phyloP scores from a whole-genome alignment of 495 filamentous ascomycete genomes.

The Extremus antarcticus region DNA sequence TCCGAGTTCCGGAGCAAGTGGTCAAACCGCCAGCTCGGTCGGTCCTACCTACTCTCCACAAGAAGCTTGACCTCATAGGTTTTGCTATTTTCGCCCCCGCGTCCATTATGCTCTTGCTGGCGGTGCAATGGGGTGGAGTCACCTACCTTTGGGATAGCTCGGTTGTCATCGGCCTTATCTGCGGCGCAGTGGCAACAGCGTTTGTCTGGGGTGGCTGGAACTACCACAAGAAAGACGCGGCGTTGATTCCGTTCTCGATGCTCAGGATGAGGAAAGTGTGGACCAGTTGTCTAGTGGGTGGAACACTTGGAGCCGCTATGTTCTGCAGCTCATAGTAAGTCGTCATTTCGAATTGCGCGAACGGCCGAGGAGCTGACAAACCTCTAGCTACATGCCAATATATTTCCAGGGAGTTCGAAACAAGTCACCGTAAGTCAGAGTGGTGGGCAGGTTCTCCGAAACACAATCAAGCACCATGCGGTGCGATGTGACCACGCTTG shows the following conservation, averaged over 20 bases:
- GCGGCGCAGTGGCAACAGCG: slow-evolving; percentile 36
- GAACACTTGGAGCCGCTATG: slow-evolving; percentile 18
- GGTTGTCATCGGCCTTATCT: slow-evolving; percentile 40
- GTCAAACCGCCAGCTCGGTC: slow-evolving; percentile 30
- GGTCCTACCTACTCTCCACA: slow-evolving; percentile 15
- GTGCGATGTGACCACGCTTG: no score
- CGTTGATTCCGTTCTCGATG: slow-evolving; percentile 39
- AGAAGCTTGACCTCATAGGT: slow-evolving; percentile 37
- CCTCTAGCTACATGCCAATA: slow-evolving; percentile 8
- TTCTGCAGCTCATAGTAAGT: slow-evolving; percentile 13
- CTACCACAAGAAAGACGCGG: slow-evolving; percentile 36
- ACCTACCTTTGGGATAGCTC: slow-evolving; percentile 37
- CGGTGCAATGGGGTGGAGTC: slow-evolving; percentile 37
- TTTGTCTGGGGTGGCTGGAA: slow-evolving; percentile 40
- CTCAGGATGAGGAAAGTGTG: slow-evolving; percentile 25
- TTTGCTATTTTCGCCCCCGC: slow-evolving; percentile 37
- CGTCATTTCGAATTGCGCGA: neutral
- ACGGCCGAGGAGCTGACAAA: neutral
- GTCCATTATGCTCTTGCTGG: slow-evolving; percentile 40
- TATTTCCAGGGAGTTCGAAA: slow-evolving; percentile 12
- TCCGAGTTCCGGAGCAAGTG: slow-evolving; percentile 38
- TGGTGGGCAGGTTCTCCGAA: no score
- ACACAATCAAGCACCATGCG: no score
- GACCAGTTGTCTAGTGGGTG: slow-evolving; percentile 28
- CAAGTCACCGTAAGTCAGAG: slow-evolving; percentile 7